Evolutionary conservation across 2,329 filamentous ascomycete species (phyloP).

Genomic region (Xylariaceae sp.): DNA sequence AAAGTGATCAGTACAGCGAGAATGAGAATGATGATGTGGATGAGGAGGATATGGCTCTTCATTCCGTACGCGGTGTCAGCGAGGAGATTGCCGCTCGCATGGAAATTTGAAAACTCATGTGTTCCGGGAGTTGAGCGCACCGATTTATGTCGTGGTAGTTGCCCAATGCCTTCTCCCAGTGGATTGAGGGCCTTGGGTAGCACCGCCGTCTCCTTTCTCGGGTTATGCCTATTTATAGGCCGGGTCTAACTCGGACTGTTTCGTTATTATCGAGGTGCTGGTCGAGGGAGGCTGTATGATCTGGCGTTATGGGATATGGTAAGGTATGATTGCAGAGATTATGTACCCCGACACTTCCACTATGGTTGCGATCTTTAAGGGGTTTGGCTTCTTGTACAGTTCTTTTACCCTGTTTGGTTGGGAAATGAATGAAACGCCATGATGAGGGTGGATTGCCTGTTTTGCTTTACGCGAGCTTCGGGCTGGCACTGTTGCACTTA

Average conservation of each 20-base stretch:
- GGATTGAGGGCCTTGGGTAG: not conserved
- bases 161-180: not conserved
- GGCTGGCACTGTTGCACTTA: not conserved
- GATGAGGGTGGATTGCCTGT: conserved; percentile 1
- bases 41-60: conserved; percentile 39
- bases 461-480: not conserved
- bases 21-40: conserved; percentile 39
- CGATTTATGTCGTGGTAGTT: not conserved
- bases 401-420: not conserved
- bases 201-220: not conserved
- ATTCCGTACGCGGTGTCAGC: conserved; percentile 51
- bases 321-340: conserved; percentile 2
- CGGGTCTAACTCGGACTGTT: not conserved
- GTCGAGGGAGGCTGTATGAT: conserved; percentile 1
- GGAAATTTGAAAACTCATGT: conserved; percentile 46
- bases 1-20: conserved; percentile 42
- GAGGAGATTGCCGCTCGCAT: conserved; percentile 59
- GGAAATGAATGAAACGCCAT: not conserved
- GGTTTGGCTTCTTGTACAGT: conserved; percentile 9
- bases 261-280: not conserved
- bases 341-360: conserved; percentile 11
- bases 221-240: not conserved
- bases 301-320: conserved; percentile 8
- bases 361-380: conserved; percentile 2
- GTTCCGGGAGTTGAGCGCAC: not conserved